These are phyloP conservation scores for Jimgerdemannia flammicorona DNA, from an alignment of 192 early-diverging fungal genomes.

Conservation along the genomic window DNA sequence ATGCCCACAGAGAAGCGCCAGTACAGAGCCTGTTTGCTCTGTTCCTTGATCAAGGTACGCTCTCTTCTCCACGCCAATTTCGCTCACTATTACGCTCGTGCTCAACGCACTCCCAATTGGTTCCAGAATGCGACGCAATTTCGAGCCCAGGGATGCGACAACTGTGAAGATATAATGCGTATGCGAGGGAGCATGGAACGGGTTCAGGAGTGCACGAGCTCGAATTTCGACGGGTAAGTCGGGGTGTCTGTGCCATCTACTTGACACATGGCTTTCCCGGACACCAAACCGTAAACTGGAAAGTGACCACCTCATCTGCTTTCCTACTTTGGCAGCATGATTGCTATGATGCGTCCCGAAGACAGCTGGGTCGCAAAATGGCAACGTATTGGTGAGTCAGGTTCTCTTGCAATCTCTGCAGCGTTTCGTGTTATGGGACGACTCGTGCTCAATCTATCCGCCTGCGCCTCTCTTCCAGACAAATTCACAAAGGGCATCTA, in stretches of 20 bases:
- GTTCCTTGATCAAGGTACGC: conserved; percentile 71
- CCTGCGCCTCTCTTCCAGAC: conserved; percentile 25
- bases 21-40: conserved; percentile 76
- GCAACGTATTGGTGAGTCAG: conserved; percentile 55
- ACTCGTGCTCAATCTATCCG: not conserved
- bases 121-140: conserved; percentile 65
- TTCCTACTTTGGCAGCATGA: conserved; percentile 36
- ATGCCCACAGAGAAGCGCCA: conserved; percentile 64
- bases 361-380: conserved; percentile 77
- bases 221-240: conserved; percentile 69
- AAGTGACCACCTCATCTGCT: not conserved
- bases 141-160: conserved; percentile 70
- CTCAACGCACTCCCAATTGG: not conserved
- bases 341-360: conserved; percentile 70
- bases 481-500: conserved; percentile 68
- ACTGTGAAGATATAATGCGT: conserved; percentile 73
- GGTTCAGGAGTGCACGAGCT: conserved; percentile 74
- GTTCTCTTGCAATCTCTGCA: not conserved
- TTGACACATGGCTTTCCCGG: not conserved
- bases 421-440: not conserved
- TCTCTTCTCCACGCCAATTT: not conserved
- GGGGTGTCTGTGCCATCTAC: not conserved
- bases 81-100: conserved; percentile 1
- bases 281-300: no score
- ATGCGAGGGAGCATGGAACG: conserved; percentile 61